These are phyloP conservation scores for Francoa sonchifolia DNA, from an alignment of 441 rosid genomes.

Conservation along the genomic window DNA sequence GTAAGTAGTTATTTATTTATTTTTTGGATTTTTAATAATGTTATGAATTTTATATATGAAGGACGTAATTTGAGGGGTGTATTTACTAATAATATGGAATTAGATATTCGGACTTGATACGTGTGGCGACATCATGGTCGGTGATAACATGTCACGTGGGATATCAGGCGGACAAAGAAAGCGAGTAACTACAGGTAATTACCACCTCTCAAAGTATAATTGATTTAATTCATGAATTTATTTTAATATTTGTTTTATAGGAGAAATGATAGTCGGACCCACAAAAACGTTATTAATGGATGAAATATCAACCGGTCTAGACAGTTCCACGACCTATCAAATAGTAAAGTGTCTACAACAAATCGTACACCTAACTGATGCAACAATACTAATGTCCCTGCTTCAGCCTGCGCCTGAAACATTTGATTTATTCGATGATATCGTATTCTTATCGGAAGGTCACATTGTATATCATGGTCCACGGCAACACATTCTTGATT, in stretches of 20 bases:
- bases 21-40: background rate
- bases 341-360: slow-evolving; percentile 86
- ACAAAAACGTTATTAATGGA: slow-evolving; percentile 85
- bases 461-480: slow-evolving; percentile 81
- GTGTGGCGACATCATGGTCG: slow-evolving; percentile 80
- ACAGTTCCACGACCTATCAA: slow-evolving; percentile 80
- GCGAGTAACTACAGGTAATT: slow-evolving; percentile 71
- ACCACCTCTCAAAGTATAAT: background rate
- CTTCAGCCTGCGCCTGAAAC: slow-evolving; percentile 96
- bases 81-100: background rate
- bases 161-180: slow-evolving; percentile 84
- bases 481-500: slow-evolving; percentile 43
- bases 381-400: slow-evolving; percentile 64
- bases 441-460: slow-evolving; percentile 66
- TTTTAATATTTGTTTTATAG: slow-evolving; percentile 16
- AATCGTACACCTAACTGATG: slow-evolving; percentile 67
- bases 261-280: slow-evolving; percentile 95
- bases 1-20: slow-evolving; percentile 16
- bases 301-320: slow-evolving; percentile 94
- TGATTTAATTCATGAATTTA: background rate
- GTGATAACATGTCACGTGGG: slow-evolving; percentile 79
- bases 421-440: slow-evolving; percentile 71
- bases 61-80: too few species aligned
- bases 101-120: slow-evolving; percentile 81
- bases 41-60: too few species aligned